phyloP scores from a whole-genome alignment of 345 rosid genomes.

The Corymbia maculata region DNA sequence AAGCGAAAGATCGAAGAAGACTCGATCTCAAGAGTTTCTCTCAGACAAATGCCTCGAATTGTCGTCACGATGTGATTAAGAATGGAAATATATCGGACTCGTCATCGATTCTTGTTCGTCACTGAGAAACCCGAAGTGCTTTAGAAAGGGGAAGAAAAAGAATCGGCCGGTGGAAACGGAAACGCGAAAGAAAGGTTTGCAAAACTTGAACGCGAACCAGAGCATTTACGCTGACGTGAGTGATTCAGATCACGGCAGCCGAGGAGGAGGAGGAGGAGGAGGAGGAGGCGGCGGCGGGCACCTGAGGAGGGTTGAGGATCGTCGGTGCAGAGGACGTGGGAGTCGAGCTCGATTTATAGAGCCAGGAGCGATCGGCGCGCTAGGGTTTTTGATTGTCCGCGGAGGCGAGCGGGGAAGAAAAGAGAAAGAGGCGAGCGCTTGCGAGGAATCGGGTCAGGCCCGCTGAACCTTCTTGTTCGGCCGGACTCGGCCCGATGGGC shows the following conservation, averaged over 20 bases:
- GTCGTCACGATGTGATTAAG: conserved; percentile 38
- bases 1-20: neutral
- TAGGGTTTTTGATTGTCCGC: neutral
- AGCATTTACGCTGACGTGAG: neutral
- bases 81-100: conserved; percentile 51
- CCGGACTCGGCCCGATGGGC: neutral
- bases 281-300: neutral
- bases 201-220: neutral
- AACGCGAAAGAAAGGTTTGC: neutral
- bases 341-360: neutral
- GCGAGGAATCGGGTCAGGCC: neutral
- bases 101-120: conserved; percentile 27
- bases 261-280: neutral
- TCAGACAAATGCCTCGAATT: conserved; percentile 70
- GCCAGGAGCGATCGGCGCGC: neutral
- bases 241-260: neutral
- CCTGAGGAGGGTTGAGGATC: neutral
- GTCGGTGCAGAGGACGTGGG: neutral
- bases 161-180: neutral
- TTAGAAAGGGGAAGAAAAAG: neutral
- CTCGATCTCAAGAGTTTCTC: conserved; percentile 13
- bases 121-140: neutral
- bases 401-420: neutral
- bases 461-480: neutral
- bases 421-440: neutral